phyloP scores from a whole-genome alignment of 2,329 filamentous ascomycete species.

The Penicillium psychrosexuale region DNA sequence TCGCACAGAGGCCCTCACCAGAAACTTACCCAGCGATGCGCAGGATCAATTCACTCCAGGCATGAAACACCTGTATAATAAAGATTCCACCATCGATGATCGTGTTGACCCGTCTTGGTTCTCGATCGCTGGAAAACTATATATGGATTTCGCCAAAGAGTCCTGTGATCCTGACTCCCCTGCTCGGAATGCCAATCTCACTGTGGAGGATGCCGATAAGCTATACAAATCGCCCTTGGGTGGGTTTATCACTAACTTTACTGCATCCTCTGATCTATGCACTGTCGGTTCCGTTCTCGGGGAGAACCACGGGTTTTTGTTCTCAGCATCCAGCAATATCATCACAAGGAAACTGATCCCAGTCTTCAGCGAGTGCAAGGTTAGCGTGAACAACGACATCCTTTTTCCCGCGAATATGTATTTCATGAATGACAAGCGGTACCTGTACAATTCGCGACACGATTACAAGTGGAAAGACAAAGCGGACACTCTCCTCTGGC shows the following conservation, averaged over 20 bases:
- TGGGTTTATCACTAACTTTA: slow-evolving; percentile 62
- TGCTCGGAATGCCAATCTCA: slow-evolving; percentile 51
- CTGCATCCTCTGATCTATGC: slow-evolving; percentile 60
- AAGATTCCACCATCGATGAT: slow-evolving; percentile 11
- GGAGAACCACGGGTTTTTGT: slow-evolving; percentile 62
- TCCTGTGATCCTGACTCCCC: slow-evolving; percentile 58
- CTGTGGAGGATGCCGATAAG: slow-evolving; percentile 48
- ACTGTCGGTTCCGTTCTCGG: slow-evolving; percentile 64
- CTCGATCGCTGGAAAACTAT: slow-evolving; percentile 46
- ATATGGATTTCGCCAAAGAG: slow-evolving; percentile 58
- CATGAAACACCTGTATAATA: slow-evolving; percentile 30
- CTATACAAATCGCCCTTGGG: slow-evolving; percentile 50
- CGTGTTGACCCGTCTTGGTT: slow-evolving; percentile 49
- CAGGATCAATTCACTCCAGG: slow-evolving; percentile 46
- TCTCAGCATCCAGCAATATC: slow-evolving; percentile 51
- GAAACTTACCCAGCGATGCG: slow-evolving; percentile 45
- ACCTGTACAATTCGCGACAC: slow-evolving; percentile 55
- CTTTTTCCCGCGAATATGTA: slow-evolving; percentile 68
- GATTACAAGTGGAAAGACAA: slow-evolving; percentile 61
- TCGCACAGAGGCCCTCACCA: slow-evolving; percentile 46
- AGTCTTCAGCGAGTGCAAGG: slow-evolving; percentile 67
- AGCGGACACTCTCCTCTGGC: slow-evolving; percentile 57
- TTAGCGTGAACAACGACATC: slow-evolving; percentile 68
- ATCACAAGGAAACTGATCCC: slow-evolving; percentile 51
- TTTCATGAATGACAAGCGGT: slow-evolving; percentile 56